These are phyloP conservation scores for Rhododendron williamsianum DNA, from an alignment of 148 eudicot genomes.

Conservation along the genomic window DNA sequence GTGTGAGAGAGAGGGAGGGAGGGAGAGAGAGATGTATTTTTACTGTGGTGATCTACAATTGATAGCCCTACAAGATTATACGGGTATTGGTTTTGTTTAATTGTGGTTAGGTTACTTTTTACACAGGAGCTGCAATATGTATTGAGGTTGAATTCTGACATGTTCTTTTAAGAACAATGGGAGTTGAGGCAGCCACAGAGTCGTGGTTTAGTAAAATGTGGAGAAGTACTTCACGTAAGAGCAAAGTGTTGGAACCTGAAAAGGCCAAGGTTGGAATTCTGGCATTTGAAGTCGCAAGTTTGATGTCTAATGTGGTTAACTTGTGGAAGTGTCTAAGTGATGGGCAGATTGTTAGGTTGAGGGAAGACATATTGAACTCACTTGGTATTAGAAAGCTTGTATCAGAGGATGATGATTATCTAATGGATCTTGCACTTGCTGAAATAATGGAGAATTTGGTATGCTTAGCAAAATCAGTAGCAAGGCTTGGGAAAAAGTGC, in stretches of 20 bases:
- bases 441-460: slow-evolving; percentile 62
- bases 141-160: neutral
- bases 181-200: slow-evolving; percentile 42
- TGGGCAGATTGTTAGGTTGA: slow-evolving; percentile 44
- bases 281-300: slow-evolving; percentile 67
- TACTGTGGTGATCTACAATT: neutral
- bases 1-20: neutral
- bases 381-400: slow-evolving; percentile 66
- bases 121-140: slow-evolving; percentile 6
- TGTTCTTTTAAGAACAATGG: slow-evolving; percentile 34
- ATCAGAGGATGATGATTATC: slow-evolving; percentile 68
- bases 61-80: neutral
- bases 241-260: slow-evolving; percentile 40
- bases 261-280: slow-evolving; percentile 57
- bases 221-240: slow-evolving; percentile 54
- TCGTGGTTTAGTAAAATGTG: slow-evolving; percentile 74
- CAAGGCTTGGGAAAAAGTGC: slow-evolving; percentile 66
- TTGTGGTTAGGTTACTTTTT: neutral
- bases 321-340: slow-evolving; percentile 73
- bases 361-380: slow-evolving; percentile 59
- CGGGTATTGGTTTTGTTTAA: neutral
- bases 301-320: slow-evolving; percentile 71
- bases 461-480: slow-evolving; percentile 41
- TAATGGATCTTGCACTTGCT: slow-evolving; percentile 71
- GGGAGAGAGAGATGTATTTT: too few species aligned